phyloP scores from a whole-genome alignment of 208 protist genomes.

The Acanthamoeba sp. region DNA sequence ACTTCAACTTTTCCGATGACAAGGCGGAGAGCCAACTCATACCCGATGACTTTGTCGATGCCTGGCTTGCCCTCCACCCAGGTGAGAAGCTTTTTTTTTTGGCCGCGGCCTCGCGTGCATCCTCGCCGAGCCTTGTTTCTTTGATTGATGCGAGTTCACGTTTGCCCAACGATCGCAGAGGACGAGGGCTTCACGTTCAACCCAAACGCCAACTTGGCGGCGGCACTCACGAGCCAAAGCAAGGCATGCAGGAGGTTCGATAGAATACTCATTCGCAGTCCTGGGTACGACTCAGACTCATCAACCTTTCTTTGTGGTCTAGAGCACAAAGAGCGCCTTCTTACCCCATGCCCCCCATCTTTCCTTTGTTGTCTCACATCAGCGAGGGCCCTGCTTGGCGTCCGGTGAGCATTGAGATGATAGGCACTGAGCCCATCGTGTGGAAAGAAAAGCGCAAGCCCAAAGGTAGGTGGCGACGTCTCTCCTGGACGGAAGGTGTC shows the following conservation, averaged over 20 bases:
- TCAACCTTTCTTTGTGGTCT: too few species aligned
- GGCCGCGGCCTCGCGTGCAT: too few species aligned
- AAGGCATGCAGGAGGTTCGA: neutral
- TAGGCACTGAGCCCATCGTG: conserved; percentile 54
- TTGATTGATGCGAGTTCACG: neutral
- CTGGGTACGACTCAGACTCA: neutral
- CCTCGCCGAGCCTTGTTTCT: too few species aligned
- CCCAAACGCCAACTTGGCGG: neutral
- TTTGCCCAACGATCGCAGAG: neutral
- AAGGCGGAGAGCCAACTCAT: conserved; percentile 30
- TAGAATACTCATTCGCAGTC: conserved; percentile 24
- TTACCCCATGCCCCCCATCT: neutral
- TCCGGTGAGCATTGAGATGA: conserved; percentile 14
- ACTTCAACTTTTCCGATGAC: conserved; percentile 63
- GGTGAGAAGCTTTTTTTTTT: too few species aligned
- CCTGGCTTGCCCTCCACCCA: conserved; percentile 35
- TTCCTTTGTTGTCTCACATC: neutral
- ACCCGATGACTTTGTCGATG: conserved; percentile 12
- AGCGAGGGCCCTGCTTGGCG: neutral
- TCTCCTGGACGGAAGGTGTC: neutral
- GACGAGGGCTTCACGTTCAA: conserved; percentile 45
- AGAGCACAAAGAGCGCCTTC: too few species aligned
- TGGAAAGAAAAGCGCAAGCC: neutral
- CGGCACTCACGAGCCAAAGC: neutral
- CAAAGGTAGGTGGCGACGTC: neutral